These are phyloP conservation scores for Gaultheria prostrata DNA, from an alignment of 148 eudicot species.

Conservation along the genomic window DNA sequence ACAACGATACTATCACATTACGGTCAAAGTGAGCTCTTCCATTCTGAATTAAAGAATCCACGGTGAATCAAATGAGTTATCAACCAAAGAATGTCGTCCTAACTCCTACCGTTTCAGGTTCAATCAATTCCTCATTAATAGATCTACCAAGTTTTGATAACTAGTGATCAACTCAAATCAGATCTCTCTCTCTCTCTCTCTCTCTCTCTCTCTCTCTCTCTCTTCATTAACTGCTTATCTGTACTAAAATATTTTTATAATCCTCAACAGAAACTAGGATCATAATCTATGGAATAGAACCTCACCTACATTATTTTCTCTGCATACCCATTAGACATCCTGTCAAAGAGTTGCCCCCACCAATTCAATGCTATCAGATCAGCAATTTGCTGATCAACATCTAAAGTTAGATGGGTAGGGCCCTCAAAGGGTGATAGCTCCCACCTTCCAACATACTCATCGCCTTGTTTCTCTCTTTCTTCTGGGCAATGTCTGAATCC, in stretches of 20 bases:
- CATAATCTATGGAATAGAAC: conserved; percentile 11
- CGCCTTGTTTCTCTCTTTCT: conserved; percentile 16
- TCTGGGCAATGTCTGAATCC: neutral
- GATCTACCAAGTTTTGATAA: conserved; percentile 4
- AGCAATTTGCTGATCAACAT: conserved; percentile 20
- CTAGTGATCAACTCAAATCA: neutral
- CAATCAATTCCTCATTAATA: conserved; percentile 14
- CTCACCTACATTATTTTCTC: conserved; percentile 13
- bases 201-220: too few species aligned
- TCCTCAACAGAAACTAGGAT: neutral
- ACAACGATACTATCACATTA: neutral
- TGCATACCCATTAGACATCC: conserved; percentile 12
- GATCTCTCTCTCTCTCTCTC: too few species aligned
- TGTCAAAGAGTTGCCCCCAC: conserved; percentile 18
- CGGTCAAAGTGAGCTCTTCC: neutral
- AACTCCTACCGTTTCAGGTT: neutral
- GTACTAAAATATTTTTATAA: neutral
- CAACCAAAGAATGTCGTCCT: conserved; percentile 2
- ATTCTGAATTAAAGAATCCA: neutral
- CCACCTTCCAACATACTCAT: conserved; percentile 2
- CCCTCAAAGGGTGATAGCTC: conserved; percentile 11
- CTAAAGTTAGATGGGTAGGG: conserved; percentile 19
- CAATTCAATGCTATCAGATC: conserved; percentile 15
- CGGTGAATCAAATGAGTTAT: neutral
- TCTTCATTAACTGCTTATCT: conserved; percentile 1